A percentile compares a stretch with the other conserved stretches of the same genome.
phyloP scores from a whole-genome alignment of 176 grass and related monocot genomes.

The Miscanthus lutarioriparius region DNA sequence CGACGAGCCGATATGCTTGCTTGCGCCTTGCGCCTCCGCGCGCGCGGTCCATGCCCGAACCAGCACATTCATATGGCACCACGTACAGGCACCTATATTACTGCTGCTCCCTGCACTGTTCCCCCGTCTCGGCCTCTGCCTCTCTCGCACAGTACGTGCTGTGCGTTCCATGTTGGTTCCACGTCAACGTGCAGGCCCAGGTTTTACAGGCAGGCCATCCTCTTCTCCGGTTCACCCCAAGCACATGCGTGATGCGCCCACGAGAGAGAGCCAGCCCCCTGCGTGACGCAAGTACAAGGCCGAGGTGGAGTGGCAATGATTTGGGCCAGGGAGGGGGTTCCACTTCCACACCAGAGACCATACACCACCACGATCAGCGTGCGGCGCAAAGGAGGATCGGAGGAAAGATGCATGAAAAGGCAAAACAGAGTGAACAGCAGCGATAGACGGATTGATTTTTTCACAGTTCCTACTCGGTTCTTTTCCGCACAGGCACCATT shows the following conservation, averaged over 20 bases:
- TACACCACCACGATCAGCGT: conserved; percentile 5
- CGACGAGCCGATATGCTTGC: neutral
- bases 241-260: conserved; percentile 38
- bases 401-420: conserved; percentile 11
- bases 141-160: no score
- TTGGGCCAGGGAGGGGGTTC: conserved; percentile 7
- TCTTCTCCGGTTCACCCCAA: neutral
- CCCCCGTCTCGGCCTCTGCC: no score
- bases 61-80: no score
- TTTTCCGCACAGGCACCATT: no score
- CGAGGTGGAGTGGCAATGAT: conserved; percentile 38
- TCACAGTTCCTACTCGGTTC: neutral
- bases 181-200: neutral
- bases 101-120: neutral
- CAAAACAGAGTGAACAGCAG: neutral
- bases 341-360: neutral
- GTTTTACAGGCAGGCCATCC: neutral
- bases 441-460: neutral
- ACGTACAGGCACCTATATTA: neutral
- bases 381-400: neutral
- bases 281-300: conserved; percentile 38
- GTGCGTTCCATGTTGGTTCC: neutral
- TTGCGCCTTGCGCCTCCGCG: no score
- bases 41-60: no score
- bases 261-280: neutral